Evolutionary conservation across 352 stramenopile genomes (phyloP).

Genomic region (Phytophthora rubi): DNA sequence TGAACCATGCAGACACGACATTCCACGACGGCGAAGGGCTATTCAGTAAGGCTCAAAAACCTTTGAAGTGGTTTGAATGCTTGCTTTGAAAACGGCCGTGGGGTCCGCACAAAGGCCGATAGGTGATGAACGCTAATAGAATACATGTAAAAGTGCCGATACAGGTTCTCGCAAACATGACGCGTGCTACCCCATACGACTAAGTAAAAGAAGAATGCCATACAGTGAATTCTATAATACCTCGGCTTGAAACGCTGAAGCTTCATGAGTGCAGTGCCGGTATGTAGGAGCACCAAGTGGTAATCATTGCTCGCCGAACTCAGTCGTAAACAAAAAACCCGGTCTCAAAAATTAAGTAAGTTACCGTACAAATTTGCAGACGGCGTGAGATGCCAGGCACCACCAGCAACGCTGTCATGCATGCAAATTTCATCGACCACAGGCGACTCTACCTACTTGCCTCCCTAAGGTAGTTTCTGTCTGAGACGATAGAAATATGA

Average conservation of each 20-base stretch:
- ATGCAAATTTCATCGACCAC: background rate
- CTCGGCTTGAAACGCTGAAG: too few species aligned
- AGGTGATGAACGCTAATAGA: background rate
- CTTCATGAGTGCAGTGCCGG: background rate
- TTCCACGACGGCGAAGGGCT: conserved; percentile 53
- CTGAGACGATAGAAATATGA: too few species aligned
- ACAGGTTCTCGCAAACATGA: too few species aligned
- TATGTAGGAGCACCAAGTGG: background rate
- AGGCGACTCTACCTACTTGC: too few species aligned
- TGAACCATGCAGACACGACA: conserved; percentile 55
- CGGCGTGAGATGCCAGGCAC: conserved; percentile 3
- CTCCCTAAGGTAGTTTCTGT: too few species aligned
- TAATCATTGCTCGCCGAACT: background rate
- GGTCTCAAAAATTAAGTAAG: background rate
- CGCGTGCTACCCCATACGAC: too few species aligned
- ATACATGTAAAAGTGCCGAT: background rate
- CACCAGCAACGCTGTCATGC: background rate
- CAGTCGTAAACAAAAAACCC: conserved; percentile 3
- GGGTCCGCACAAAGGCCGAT: background rate
- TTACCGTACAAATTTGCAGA: background rate
- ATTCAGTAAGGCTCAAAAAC: conserved; percentile 46
- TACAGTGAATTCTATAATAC: too few species aligned
- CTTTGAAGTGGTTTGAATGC: conserved; percentile 64
- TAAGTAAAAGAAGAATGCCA: too few species aligned
- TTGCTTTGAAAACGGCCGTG: conserved; percentile 22